Conservation (phyloP, 495 filamentous ascomycete species). For the Viridothelium virens region DNA sequence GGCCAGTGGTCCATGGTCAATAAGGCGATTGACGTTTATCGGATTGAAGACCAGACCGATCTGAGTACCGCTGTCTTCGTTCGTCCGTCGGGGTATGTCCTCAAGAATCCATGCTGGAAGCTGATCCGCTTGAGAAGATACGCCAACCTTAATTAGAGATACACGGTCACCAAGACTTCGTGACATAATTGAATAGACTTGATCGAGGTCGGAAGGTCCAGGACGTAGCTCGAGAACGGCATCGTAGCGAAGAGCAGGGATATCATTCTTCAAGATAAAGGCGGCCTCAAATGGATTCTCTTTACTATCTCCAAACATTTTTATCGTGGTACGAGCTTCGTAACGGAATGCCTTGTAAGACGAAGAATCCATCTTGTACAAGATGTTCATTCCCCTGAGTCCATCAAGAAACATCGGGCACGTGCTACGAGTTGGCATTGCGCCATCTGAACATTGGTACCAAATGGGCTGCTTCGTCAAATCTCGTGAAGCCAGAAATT, state of each 20-base stretch:
- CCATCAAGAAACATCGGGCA: constrained; percentile 59
- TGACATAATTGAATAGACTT: constrained; percentile 50
- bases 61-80: constrained; percentile 36
- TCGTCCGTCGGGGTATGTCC: constrained; percentile 20
- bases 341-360: constrained; percentile 63
- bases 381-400: constrained; percentile 62
- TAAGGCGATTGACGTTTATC: constrained; percentile 57
- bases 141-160: constrained; percentile 44
- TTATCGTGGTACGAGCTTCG: constrained; percentile 62
- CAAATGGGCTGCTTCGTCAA: constrained; percentile 55
- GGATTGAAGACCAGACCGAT: constrained; percentile 67
- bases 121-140: not conserved
- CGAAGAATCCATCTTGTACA: constrained; percentile 88
- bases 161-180: constrained; percentile 69
- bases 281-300: constrained; percentile 73
- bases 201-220: constrained; percentile 1
- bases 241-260: constrained; percentile 66
- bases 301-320: constrained; percentile 62
- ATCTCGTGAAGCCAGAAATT: constrained; percentile 69
- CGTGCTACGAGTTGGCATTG: constrained; percentile 28
- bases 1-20: constrained; percentile 80
- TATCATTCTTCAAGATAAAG: constrained; percentile 67
- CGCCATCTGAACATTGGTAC: constrained; percentile 39
- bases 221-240: constrained; percentile 37
- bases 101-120: not conserved